Conservation (phyloP, 1,284 basidiomycete genomes). For the Ceratobasidium sp. region DNA sequence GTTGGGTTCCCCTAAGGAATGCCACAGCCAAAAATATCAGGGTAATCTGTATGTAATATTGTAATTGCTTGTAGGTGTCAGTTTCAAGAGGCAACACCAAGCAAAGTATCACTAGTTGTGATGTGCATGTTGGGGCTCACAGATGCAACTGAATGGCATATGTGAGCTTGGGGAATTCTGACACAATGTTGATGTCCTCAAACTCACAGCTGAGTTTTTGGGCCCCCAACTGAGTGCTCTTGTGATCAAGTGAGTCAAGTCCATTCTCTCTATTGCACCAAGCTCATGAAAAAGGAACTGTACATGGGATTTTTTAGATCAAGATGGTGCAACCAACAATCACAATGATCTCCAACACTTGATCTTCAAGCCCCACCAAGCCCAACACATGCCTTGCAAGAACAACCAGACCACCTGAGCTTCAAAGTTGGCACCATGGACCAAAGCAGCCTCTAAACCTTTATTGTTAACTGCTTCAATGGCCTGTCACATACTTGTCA, state of each 20-base stretch:
- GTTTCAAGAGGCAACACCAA: no score
- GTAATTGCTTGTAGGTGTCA: no score
- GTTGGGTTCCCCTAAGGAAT: no score
- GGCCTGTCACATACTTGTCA: slow-evolving; percentile 89
- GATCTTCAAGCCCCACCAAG: slow-evolving; percentile 83
- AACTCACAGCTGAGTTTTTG: slow-evolving; percentile 87
- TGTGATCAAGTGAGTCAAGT: no score
- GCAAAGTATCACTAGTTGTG: no score
- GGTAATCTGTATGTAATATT: no score
- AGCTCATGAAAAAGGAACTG: slow-evolving; percentile 89
- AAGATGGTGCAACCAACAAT: slow-evolving; percentile 89
- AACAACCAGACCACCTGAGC: slow-evolving; percentile 83
- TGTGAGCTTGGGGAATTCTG: no score
- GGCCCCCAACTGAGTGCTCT: slow-evolving; percentile 78
- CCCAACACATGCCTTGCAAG: slow-evolving; percentile 83
- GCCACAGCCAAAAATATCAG: no score
- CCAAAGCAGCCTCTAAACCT: slow-evolving; percentile 80
- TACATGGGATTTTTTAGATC: slow-evolving; percentile 95
- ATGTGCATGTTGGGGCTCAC: no score
- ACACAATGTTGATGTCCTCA: slow-evolving; percentile 78
- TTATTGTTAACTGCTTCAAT: slow-evolving; percentile 91
- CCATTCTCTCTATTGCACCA: slow-evolving; percentile 91
- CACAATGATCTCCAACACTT: slow-evolving; percentile 87
- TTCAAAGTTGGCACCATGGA: slow-evolving; percentile 82
- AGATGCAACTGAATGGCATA: no score